These are phyloP conservation scores for Xylaria sp. DNA, from an alignment of 2,329 filamentous ascomycete species.

Conservation along the genomic window DNA sequence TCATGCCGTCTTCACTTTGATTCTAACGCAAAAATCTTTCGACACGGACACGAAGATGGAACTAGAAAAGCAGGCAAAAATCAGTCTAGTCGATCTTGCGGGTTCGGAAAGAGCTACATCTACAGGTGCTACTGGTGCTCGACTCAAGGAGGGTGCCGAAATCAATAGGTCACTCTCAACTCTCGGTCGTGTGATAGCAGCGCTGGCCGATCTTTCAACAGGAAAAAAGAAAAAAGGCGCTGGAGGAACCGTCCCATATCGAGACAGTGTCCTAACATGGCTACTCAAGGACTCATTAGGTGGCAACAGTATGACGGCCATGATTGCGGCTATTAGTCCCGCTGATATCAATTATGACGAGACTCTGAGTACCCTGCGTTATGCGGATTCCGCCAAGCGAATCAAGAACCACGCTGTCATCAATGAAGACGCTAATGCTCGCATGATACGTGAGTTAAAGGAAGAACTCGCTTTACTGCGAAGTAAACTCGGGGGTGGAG, in stretches of 20 bases:
- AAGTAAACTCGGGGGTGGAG: slow-evolving; percentile 79
- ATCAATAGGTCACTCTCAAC: slow-evolving; percentile 98
- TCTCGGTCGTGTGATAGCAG: slow-evolving; percentile 95
- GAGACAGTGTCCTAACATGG: slow-evolving; percentile 97
- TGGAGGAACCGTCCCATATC: slow-evolving; percentile 85
- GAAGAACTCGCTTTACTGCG: slow-evolving; percentile 89
- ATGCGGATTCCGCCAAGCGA: slow-evolving; percentile 96
- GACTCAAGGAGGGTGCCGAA: slow-evolving; percentile 96
- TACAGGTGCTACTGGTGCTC: slow-evolving; percentile 93
- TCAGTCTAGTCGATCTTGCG: slow-evolving; percentile 96
- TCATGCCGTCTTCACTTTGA: slow-evolving; percentile 97
- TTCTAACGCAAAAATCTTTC: slow-evolving; percentile 91
- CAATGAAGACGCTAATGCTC: slow-evolving; percentile 98
- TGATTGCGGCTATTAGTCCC: slow-evolving; percentile 99
- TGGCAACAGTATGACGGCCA: slow-evolving; percentile 99
- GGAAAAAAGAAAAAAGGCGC: slow-evolving; percentile 84
- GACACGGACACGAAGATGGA: slow-evolving; percentile 96
- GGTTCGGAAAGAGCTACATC: slow-evolving; percentile 98
- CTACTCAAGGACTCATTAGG: slow-evolving; percentile 95
- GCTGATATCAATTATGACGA: slow-evolving; percentile 99
- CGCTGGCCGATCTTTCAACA: slow-evolving; percentile 88
- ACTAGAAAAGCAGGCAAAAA: slow-evolving; percentile 97
- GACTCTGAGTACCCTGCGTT: slow-evolving; percentile 92
- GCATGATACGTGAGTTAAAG: slow-evolving; percentile 98
- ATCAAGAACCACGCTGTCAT: slow-evolving; percentile 99